phyloP scores from a whole-genome alignment of 2,329 filamentous ascomycete genomes.

The Talaromyces marneffei region DNA sequence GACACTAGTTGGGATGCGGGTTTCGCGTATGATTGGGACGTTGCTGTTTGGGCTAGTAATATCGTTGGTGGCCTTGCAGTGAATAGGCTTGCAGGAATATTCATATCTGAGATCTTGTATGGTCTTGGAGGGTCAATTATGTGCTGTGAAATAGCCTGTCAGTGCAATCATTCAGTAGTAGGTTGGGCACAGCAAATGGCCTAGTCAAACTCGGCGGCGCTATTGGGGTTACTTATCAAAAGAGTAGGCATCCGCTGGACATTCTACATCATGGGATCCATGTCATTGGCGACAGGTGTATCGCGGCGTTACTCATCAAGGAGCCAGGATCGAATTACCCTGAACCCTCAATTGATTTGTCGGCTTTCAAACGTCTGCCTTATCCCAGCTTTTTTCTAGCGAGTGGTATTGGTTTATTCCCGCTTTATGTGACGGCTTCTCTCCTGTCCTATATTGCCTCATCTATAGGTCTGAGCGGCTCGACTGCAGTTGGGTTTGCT shows the following conservation, averaged over 20 bases:
- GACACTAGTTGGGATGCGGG: not conserved
- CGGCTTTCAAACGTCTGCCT: not conserved
- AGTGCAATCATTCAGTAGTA: not conserved
- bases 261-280: not conserved
- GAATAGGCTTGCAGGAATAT: not conserved
- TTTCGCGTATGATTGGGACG: not conserved
- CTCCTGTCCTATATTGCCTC: not conserved
- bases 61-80: not conserved
- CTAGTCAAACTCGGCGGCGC: not conserved
- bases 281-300: not conserved
- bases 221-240: not conserved
- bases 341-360: not conserved
- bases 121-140: not conserved
- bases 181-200: slow-evolving; percentile 2
- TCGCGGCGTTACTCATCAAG: not conserved
- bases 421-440: not conserved
- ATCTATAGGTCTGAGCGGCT: not conserved
- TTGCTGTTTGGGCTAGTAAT: not conserved
- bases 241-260: not conserved
- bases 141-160: slow-evolving; percentile 1
- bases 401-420: not conserved
- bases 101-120: not conserved
- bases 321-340: not conserved
- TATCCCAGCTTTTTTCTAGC: not conserved
- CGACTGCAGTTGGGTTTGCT: not conserved